These are phyloP conservation scores for Trichoderma arundinaceum DNA, from an alignment of 2,329 filamentous ascomycete species.

Conservation along the genomic window DNA sequence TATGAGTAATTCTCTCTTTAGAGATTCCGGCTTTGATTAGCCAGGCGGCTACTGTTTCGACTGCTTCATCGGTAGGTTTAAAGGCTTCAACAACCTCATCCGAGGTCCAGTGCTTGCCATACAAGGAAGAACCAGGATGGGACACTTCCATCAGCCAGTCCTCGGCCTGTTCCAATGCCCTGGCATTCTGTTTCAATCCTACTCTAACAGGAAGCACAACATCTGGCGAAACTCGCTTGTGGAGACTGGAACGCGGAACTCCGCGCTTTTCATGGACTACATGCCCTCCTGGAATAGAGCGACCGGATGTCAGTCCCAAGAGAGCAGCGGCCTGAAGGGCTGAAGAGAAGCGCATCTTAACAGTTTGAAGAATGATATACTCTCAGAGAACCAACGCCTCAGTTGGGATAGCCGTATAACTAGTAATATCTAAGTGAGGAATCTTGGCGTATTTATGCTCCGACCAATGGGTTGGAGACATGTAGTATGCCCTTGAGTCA, in stretches of 20 bases:
- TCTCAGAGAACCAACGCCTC: neutral
- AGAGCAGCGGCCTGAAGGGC: conserved; percentile 21
- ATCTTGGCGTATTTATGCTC: neutral
- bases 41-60: conserved; percentile 59
- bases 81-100: conserved; percentile 52
- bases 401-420: neutral
- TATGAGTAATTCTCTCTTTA: conserved; percentile 53
- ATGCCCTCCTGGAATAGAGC: conserved; percentile 24
- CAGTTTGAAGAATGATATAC: neutral
- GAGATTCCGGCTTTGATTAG: conserved; percentile 57
- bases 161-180: conserved; percentile 51
- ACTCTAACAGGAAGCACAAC: conserved; percentile 46
- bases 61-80: conserved; percentile 49
- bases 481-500: neutral
- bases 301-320: conserved; percentile 15
- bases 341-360: conserved; percentile 25
- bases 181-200: conserved; percentile 48
- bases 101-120: conserved; percentile 54
- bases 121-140: conserved; percentile 51
- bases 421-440: neutral
- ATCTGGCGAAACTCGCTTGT: conserved; percentile 30
- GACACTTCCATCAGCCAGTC: conserved; percentile 50
- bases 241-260: conserved; percentile 16
- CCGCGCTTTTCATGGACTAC: conserved; percentile 33
- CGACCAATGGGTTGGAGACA: neutral